Conservation (phyloP, 495 filamentous ascomycete genomes). For the Aspergillus ostianus region DNA sequence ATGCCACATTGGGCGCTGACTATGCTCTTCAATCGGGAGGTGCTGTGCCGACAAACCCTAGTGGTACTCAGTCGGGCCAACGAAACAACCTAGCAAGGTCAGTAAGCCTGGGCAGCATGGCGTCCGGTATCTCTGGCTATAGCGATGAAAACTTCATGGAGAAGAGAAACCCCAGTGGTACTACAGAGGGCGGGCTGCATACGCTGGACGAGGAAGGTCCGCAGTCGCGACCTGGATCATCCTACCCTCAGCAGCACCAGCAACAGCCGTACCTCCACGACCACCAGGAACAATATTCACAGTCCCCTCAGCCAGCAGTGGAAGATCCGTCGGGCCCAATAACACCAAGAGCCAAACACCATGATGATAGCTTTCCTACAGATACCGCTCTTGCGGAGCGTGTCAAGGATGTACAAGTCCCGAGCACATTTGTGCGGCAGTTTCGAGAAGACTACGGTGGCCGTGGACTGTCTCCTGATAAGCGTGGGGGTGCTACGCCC, state of each 20-base stretch:
- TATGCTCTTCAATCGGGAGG: slow-evolving; percentile 85
- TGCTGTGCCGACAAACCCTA: slow-evolving; percentile 61
- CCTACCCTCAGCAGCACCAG: slow-evolving; percentile 1
- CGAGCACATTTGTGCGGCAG: slow-evolving; percentile 81
- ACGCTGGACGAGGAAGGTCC: slow-evolving; percentile 62
- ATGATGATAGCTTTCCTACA: slow-evolving; percentile 59
- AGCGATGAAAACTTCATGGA: slow-evolving; percentile 57
- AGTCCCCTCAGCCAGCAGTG: slow-evolving; percentile 35
- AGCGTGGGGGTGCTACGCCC: slow-evolving; percentile 50
- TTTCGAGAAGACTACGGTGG: slow-evolving; percentile 63
- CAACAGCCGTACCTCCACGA: neutral
- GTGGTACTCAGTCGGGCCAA: slow-evolving; percentile 35
- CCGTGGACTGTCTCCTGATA: slow-evolving; percentile 55
- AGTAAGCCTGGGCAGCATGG: slow-evolving; percentile 90
- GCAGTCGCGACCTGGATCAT: slow-evolving; percentile 31
- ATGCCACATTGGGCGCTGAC: slow-evolving; percentile 74
- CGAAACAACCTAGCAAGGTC: slow-evolving; percentile 67
- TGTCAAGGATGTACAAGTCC: slow-evolving; percentile 83
- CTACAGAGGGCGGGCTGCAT: slow-evolving; percentile 53
- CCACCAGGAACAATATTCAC: slow-evolving; percentile 7
- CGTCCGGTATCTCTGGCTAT: slow-evolving; percentile 81
- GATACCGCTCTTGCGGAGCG: slow-evolving; percentile 89
- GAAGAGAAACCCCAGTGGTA: slow-evolving; percentile 35
- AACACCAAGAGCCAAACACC: slow-evolving; percentile 50
- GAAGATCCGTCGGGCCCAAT: slow-evolving; percentile 32